phyloP scores from a whole-genome alignment of 495 filamentous ascomycete genomes.

The Cercophora samala region DNA sequence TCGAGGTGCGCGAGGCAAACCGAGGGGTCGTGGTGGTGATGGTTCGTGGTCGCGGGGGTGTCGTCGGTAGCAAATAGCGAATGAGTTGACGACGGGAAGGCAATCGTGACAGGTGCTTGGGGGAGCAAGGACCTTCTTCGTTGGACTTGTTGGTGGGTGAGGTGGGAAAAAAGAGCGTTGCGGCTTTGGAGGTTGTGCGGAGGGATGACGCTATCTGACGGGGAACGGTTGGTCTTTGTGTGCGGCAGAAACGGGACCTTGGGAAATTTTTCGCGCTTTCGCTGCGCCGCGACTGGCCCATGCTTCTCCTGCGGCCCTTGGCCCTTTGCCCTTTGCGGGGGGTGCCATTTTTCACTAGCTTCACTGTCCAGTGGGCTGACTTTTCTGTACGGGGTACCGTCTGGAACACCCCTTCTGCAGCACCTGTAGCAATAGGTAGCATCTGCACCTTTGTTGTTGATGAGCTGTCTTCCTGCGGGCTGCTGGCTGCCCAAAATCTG shows the following conservation, averaged over 20 bases:
- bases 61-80: neutral
- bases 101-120: too few species aligned
- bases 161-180: neutral
- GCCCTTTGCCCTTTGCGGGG: conserved; percentile 4
- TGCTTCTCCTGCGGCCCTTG: neutral
- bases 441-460: neutral
- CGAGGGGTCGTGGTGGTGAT: neutral
- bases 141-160: neutral
- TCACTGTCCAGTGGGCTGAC: conserved; percentile 14
- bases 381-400: conserved; percentile 6
- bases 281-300: neutral
- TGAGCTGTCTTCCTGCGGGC: too few species aligned
- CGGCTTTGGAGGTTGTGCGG: conserved; percentile 16
- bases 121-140: neutral
- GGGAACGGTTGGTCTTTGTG: conserved; percentile 20
- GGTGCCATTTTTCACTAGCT: conserved; percentile 6
- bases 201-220: conserved; percentile 28
- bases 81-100: neutral
- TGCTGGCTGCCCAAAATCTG: neutral
- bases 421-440: too few species aligned
- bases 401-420: neutral
- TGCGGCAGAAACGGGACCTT: neutral
- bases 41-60: too few species aligned
- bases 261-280: conserved; percentile 26
- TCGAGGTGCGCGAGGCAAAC: neutral